Evolutionary conservation across 2,329 filamentous ascomycete species (phyloP), one percentile per base, ranked within the genome.

Genomic region (Hypoxylon rubiginosum): DNA sequence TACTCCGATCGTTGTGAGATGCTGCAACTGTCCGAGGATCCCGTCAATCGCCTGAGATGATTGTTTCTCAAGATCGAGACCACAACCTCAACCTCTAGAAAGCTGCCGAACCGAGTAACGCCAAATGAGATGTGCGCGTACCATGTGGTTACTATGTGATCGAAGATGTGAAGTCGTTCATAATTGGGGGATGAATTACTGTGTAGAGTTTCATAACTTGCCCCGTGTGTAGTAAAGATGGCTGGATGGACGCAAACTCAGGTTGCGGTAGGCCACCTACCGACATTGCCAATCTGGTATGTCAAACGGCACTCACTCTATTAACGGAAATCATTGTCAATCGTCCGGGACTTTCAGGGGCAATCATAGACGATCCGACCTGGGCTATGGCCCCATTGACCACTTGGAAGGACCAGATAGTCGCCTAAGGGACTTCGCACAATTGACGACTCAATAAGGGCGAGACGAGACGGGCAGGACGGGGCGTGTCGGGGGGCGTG

Each of bases 401-500:
- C 66, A 69, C 63, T 66, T 54, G 63, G 48, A 60, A 34, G 61
- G 46, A 41, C 53, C 39, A 66, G 34, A 19, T 59, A 58, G 57
- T 65, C 58, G 46, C n/a, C 46, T 58, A 55, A 48, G 53, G 59
- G 59, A 57, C 63, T 21, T 21, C 66, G 39, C 66, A 61, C 63
- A 62, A 69, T 69, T 69, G 67, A 64, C 67, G 67, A 69, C 64
- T 69, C 61, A 69, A 57, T 62, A 56, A 64, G 53, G 50, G 45
- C 57, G 43, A 57, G 56, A 64, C n/a, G n/a, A n/a, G n/a, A n/a
- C n/a, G 53, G 50, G 45, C 57, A 34, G 53, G 56, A 64, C 24
- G 60, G 60, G 66, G 62, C 55, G 56, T 59, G 66, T 51, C 56
- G 49, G 36, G 36, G 64, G 66, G 62, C 52, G 56, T 66, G 66